Percentiles rank a stretch among this genome's conserved stretches.
Evolutionary conservation across 108 stramenopile genomes (phyloP).

Genomic region (Cyclotella sp.): DNA sequence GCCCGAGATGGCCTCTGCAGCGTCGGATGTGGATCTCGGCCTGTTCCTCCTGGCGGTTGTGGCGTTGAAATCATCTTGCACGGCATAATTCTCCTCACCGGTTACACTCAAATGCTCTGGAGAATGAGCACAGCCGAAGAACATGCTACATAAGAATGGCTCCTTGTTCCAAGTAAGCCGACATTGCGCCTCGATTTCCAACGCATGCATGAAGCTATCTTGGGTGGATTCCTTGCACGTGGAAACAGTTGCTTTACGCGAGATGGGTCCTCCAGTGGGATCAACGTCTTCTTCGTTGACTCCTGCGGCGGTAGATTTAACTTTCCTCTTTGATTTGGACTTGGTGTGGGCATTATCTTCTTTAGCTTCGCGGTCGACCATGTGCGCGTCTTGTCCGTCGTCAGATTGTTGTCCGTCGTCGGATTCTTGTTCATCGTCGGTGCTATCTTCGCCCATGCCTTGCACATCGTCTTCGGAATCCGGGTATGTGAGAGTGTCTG

Average conservation of each 20-base stretch:
- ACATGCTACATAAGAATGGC: constrained; percentile 58
- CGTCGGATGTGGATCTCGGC: constrained; percentile 48
- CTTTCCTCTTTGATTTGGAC: constrained; percentile 42
- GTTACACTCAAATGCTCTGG: constrained; percentile 22
- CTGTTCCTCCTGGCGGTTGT: constrained; percentile 21
- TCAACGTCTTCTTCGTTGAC: constrained; percentile 24
- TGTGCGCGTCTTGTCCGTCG: constrained; percentile 10
- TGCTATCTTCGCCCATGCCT: constrained; percentile 36
- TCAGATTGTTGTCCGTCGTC: constrained; percentile 40
- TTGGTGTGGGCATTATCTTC: constrained; percentile 24
- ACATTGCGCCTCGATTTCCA: constrained; percentile 94
- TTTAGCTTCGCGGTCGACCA: constrained; percentile 54
- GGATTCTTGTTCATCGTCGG: constrained; percentile 46
- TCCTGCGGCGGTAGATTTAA: neutral
- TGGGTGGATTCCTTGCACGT: constrained; percentile 34
- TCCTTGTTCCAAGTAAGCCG: constrained; percentile 88
- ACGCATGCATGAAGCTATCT: constrained; percentile 91
- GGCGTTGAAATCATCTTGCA: neutral
- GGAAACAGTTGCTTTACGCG: constrained; percentile 44
- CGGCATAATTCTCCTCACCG: neutral
- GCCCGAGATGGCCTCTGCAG: constrained; percentile 33
- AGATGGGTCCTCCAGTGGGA: constrained; percentile 42
- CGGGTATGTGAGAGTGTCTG: constrained; percentile 23
- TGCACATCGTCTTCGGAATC: constrained; percentile 47
- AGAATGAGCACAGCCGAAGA: constrained; percentile 75